phyloP scores from a whole-genome alignment of 2,329 filamentous ascomycete genomes.

The Pseudogymnoascus sp. region DNA sequence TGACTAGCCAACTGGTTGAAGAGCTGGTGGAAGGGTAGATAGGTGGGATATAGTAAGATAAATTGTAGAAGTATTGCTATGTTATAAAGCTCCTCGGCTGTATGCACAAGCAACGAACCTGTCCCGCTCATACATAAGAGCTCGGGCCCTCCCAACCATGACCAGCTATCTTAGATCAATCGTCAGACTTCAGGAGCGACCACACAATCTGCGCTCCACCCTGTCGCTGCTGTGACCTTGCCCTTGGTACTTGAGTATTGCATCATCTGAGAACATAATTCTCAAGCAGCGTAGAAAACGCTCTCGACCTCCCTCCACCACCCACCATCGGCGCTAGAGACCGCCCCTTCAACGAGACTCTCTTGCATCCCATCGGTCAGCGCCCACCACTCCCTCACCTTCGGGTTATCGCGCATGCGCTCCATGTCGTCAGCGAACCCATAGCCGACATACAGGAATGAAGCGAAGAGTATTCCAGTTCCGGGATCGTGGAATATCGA shows the following conservation, averaged over 20 bases:
- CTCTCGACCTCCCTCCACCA: slow-evolving; percentile 68
- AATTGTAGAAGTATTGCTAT: neutral
- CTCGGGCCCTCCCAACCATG: neutral
- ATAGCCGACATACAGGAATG: slow-evolving; percentile 72
- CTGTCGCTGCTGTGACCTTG: neutral
- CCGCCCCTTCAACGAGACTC: slow-evolving; percentile 53
- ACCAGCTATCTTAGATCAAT: neutral
- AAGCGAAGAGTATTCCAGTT: slow-evolving; percentile 62
- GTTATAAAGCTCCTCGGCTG: neutral
- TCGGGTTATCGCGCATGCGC: slow-evolving; percentile 64
- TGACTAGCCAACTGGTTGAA: neutral
- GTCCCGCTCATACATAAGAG: neutral
- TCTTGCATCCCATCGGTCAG: slow-evolving; percentile 76
- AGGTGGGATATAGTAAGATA: neutral
- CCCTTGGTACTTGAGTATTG: neutral
- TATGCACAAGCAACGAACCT: neutral
- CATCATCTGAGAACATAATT: neutral
- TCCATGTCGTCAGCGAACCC: slow-evolving; percentile 71
- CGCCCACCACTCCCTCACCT: slow-evolving; percentile 72
- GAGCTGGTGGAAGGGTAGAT: slow-evolving; percentile 4
- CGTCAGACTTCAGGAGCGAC: neutral
- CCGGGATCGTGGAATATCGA: slow-evolving; percentile 65
- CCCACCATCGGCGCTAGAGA: slow-evolving; percentile 50
- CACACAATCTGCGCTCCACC: neutral
- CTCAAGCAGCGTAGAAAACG: slow-evolving; percentile 56